Percentiles rank a stretch among this genome's conserved stretches.
phyloP scores from a whole-genome alignment of 2,329 filamentous ascomycete genomes.

The Tolypocladium endophyticum region DNA sequence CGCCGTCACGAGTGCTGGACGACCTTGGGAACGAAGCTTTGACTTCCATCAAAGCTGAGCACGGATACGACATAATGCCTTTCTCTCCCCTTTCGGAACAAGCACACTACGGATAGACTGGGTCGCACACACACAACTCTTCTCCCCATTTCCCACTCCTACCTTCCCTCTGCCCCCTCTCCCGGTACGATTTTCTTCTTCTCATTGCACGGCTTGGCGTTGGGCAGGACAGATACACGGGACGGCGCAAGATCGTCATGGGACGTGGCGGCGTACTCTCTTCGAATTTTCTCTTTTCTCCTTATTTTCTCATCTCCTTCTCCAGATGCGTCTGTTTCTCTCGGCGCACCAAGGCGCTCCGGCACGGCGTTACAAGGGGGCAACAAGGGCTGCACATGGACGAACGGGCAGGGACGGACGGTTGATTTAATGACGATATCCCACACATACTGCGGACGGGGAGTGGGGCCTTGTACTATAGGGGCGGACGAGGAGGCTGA shows the following conservation, averaged over 20 bases:
- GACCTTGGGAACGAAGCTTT: background rate
- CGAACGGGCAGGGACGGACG: background rate
- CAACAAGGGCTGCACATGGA: background rate
- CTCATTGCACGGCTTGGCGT: conserved; percentile 1
- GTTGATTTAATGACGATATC: background rate
- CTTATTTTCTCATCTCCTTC: background rate
- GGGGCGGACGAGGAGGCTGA: background rate
- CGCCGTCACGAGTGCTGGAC: background rate
- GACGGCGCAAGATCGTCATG: background rate
- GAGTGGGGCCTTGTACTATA: background rate
- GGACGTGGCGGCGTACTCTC: background rate
- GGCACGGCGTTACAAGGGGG: background rate
- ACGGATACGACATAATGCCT: background rate
- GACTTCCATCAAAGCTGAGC: background rate
- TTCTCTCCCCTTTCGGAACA: background rate
- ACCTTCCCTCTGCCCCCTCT: conserved; percentile 1
- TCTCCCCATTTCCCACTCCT: conserved; percentile 1
- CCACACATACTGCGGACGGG: background rate
- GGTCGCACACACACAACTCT: background rate
- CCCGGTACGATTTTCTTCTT: conserved; percentile 1
- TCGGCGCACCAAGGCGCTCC: background rate
- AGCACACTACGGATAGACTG: background rate
- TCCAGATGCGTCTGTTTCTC: background rate
- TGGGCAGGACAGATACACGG: background rate
- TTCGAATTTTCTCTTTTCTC: background rate